A percentile compares a stretch with the other conserved stretches of the same genome.
phyloP scores from a whole-genome alignment of 1,284 basidiomycete species.

The Ganoderma leucocontextum region DNA sequence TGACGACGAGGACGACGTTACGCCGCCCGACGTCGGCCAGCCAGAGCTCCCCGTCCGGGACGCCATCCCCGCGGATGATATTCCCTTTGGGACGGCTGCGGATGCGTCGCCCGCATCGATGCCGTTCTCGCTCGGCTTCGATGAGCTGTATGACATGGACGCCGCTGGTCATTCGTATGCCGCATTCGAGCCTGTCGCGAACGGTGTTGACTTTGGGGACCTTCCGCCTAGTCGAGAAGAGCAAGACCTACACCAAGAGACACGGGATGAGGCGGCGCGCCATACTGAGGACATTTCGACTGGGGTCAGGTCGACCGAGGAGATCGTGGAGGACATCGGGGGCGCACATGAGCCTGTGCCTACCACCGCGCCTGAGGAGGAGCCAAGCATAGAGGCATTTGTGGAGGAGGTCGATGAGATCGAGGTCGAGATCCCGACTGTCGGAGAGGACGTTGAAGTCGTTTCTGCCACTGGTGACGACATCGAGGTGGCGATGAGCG shows the following conservation, averaged over 20 bases:
- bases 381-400: neutral
- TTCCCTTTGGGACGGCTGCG: neutral
- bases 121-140: constrained; percentile 20
- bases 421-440: neutral
- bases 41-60: neutral
- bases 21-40: neutral
- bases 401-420: constrained; percentile 20
- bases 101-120: neutral
- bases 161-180: constrained; percentile 5
- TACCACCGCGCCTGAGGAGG: neutral
- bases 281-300: neutral
- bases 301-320: neutral
- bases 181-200: constrained; percentile 30
- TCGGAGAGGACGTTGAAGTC: constrained; percentile 15
- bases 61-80: neutral
- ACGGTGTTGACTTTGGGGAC: constrained; percentile 30
- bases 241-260: neutral
- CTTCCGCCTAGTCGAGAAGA: constrained; percentile 23
- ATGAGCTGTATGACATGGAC: constrained; percentile 41
- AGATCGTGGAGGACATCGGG: neutral
- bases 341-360: neutral
- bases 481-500: neutral
- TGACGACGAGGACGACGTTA: constrained; percentile 35
- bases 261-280: neutral
- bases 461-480: constrained; percentile 17